Evolutionary conservation across 257 asterid genomes (phyloP), one percentile per base, ranked within the genome.

Genomic region (Gentiana dahurica): DNA sequence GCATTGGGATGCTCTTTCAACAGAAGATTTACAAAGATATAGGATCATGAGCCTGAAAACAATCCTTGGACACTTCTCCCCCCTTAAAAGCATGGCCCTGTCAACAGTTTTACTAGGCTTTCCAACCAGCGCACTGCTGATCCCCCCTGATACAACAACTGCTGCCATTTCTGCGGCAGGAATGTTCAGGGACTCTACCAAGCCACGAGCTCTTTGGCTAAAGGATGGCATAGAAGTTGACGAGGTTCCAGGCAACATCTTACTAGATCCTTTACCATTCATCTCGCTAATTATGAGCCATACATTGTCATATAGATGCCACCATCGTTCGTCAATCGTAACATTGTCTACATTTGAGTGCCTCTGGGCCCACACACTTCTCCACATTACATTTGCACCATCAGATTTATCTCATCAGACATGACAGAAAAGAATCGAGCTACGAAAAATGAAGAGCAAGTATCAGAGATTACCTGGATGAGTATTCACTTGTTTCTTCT

Each of bases 121-220:
- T 63, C 98, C 98, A 61, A 75, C 93, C 62, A 92, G 77, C 47
- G 97, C 98, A 77, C 68, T 88, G 75, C 94, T 77, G 62, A 92
- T 92, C 53, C 96, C 98, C 63, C 96, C 96, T 36, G 97, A 79
- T 62, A 88, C 98, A 68, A 77, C 80, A 58, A 71, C 95, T 46
- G 98, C 97, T 62, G 98, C 98, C 97, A 92, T 81, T 76, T 92
- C 98, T 47, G 98, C 94, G 48, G 98, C 94, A 66, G 98, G 98
- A 61, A 88, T 88, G 75, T 88, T 92, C 54, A 92, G 71, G 3
- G 98, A 92, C 65, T 92, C 98, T 58, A 92, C 98, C 86, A 92
- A 71, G 37, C 90, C 97, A 75, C 95, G 98, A 67, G 98, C 98
- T 73, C 98, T 81, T 78, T 92, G 97, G 69, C 97, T 68, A 58